Evolutionary conservation across 2,329 filamentous ascomycete genomes (phyloP), one percentile per base, ranked within the genome.

Genomic region (Ophiostoma ulmi): DNA sequence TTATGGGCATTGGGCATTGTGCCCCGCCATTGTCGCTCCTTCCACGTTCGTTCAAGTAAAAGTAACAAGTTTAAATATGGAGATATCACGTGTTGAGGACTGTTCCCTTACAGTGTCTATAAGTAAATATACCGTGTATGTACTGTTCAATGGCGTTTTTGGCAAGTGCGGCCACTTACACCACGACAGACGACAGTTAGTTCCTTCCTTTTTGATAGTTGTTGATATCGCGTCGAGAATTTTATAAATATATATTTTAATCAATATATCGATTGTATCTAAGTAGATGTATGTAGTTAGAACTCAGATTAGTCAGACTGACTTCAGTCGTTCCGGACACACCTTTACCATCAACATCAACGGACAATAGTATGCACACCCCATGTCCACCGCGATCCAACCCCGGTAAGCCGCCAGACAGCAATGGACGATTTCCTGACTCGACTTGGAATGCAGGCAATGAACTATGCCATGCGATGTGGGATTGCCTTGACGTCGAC

Each of bases 381-480:
- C 22, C 41, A 65, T 36, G 36, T 13, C 17, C 5, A 14, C 35
- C 17, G 36, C 36, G 7, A 22, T n/a, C 20, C 35, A n/a, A 3
- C 13, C 55, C 26, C 17, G 61, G 26, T 65, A 31, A 61, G 11
- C 13, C 64, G 38, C 36, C 5, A 38, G 36, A 44, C 31, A 22
- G 44, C 38, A 72, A 96, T 97, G 93, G 93, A 97, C 78, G 84
- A 84, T 70, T 83, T 88, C 73, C 80, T 88, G 71, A 77, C 83
- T 68, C 79, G 80, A 64, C 78, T 88, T 72, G 85, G 85, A 73
- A 79, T 83, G 67, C 92, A 96, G 81, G 92, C 92, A 68, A 90
- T 96, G 86, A 97, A 93, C 81, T 96, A 95, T 86, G 93, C 93
- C 78, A 94, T 97, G 76, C 85, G 91, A 68, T 94, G 93, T 22